Evolutionary conservation across 805 yeast species (phyloP), one percentile per base, ranked within the genome.

Genomic region (Suhomyces canberraensis): DNA sequence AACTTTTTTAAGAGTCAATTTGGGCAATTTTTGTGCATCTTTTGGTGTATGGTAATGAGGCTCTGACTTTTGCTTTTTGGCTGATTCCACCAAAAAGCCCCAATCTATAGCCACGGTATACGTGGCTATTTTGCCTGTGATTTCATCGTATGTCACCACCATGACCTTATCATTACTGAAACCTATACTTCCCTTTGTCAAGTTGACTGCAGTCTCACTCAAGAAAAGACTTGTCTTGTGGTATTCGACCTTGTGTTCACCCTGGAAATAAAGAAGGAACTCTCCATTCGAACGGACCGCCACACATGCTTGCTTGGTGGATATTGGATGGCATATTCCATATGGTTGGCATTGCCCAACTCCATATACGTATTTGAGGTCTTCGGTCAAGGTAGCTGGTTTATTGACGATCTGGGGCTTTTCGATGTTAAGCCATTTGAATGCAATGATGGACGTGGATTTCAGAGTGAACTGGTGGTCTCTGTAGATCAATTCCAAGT

Each of bases 341-440:
- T 65, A 63, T 0, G 86, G 69, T 48, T 71, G 75, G 41, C 73
- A 73, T 51, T 79, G 87, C 32, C 68, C 71, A 1, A 81, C 79
- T 2, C 75, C 73, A 53, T 84, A 87, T 7, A 57, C 61, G 56
- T 70, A 81, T 22, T 56, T 40, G 54, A 37, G 7, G 30, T 36
- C 15, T 29, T 28, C 14, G 3, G 50, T 56, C 40, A 66, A 57
- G 2, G 64, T 55, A 0, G 88, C 86, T 0, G 85, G 84, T n/a
- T 73, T 66, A 40, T 73, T 76, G 11, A 76, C 61, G 13, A 80
- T 69, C 29, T 78, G 75, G 1, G 81, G 77, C 46, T 87, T 86
- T 33, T 84, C 87, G n/a, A 76, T 63, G 29, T 76, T 78, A 18
- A 88, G 68, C 95, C 95, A 88, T 47, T 75, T 75, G 54, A 82